Evolutionary conservation across 2,329 filamentous ascomycete genomes (phyloP), one percentile per base, ranked within the genome.

Genomic region (Fusarium mexicanum): DNA sequence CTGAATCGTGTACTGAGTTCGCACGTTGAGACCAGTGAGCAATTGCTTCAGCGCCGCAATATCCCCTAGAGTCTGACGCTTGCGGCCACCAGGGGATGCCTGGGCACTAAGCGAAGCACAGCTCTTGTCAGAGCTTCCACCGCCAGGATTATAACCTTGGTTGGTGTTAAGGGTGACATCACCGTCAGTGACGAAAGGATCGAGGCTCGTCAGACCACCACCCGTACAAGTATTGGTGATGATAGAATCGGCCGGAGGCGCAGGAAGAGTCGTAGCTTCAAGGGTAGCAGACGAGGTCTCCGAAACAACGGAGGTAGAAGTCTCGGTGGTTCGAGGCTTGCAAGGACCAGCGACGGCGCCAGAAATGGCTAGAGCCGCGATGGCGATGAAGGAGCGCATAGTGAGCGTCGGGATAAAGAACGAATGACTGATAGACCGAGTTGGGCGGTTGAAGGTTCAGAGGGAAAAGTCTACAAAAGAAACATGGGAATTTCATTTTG

Each of bases 341-440:
- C 72, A 75, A 18, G 50, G 64, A 24, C 72, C 50, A 24, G 72
- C 72, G 12, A 75, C 46, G 18, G 46, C 50, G 18, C 64, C 73
- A 3, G 72, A 59, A 40, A 75, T 59, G 46, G 72, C 72, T 26
- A 75, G 43, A 33, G 72, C 72, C n/a, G 58, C 69, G 26, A 75
- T 53, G 8, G 61, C 62, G 35, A 72, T 48, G 33, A 70, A 57
- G 10, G 72, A 75, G 57, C 69, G 72, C 72, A 75, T 75, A 50
- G 37, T 51, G 61, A 73, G 26, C 46, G 63, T 12, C 9, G 20
- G 38, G 53, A 11, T 37, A 33, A 35, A 41, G 7, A 69, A 57
- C 38, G 41, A 73, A 57, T 31, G 55, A 64, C 44, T 35, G 46
- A 51, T 18, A 50, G 64, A 40, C 70, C 69, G 70, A 72, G 70